Evolutionary conservation across 2,329 filamentous ascomycete genomes (phyloP), one percentile per base, ranked within the genome.

Genomic region (Endocalyx cinctus): DNA sequence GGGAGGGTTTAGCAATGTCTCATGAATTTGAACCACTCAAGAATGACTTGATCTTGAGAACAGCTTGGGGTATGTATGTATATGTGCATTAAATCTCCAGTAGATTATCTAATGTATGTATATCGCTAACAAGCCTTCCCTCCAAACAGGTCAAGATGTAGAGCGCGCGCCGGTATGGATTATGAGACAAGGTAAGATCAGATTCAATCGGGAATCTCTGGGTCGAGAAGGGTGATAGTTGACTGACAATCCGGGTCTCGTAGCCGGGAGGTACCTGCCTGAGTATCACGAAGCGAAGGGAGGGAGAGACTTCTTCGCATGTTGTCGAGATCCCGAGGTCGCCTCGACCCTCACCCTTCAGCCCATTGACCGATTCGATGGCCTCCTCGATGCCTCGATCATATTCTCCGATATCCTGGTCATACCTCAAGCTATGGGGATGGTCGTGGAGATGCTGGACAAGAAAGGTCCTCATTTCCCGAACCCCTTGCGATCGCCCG

Each of bases 381-480:
- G 88, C 27, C 81, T 98, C 41, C 79, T 98, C 50, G 92, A 98
- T 62, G 90, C 88, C 17, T 89, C 92, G 39, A 98, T 98, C 54
- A 98, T 98, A 62, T 98, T 98, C 72, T 95, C 87, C 36, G 92
- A 98, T 59, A 98, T 98, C 46, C 78, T 98, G 23, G 92, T 98
- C 28, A 89, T 98, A 43, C 92, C 92, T 0, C 92, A 98, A 66
- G 92, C 92, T 19, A 86, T 98, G 79, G 92, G 92, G 1, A 98
- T 98, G 92, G 73, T 74, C n/a, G 92, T 98, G 17, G 85, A 97
- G 61, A 98, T 98, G 92, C 74, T 97, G 10, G 89, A 96, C 61
- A 94, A 92, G 66, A 94, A 95, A 62, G 92, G 92, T 0, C 92
- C 92, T 10, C 86, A 94, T 59, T 98, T 98, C 60, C 92, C 92